Conservation (phyloP, 257 asterid species). For the Solanum sitiens region DNA sequence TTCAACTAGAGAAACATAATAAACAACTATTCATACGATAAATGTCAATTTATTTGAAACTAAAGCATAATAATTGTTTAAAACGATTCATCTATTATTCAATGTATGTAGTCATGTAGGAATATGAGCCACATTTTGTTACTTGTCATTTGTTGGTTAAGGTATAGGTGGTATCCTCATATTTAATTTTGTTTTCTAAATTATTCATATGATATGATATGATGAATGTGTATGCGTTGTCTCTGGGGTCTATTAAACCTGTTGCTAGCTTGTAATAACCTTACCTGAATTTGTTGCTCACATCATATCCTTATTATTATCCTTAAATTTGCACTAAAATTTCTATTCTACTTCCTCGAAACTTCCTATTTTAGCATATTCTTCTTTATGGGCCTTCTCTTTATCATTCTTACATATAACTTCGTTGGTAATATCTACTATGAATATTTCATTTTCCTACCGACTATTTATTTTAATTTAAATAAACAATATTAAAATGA, state of each 20-base stretch:
- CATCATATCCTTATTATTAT: not conserved
- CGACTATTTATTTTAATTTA: no score
- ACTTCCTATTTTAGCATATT: not conserved
- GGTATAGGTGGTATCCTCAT: not conserved
- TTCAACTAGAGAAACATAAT: not conserved
- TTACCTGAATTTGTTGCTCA: not conserved
- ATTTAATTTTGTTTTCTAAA: not conserved
- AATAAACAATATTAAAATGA: no score
- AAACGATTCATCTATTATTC: no score
- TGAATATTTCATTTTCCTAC: not conserved
- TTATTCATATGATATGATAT: not conserved
- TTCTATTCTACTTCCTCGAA: not conserved
- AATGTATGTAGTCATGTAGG: not conserved
- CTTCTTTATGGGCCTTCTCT: not conserved
- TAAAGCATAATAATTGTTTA: not conserved
- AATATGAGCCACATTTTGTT: not conserved
- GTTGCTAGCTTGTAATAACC: not conserved
- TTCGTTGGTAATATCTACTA: not conserved
- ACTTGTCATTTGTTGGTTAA: not conserved
- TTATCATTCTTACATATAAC: not conserved
- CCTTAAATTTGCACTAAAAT: not conserved
- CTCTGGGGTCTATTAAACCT: not conserved
- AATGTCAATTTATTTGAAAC: not conserved
- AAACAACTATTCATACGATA: not conserved
- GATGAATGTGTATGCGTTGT: not conserved